Conservation (phyloP, 768 basidiomycete genomes). For the Boletus tomentosulus region DNA sequence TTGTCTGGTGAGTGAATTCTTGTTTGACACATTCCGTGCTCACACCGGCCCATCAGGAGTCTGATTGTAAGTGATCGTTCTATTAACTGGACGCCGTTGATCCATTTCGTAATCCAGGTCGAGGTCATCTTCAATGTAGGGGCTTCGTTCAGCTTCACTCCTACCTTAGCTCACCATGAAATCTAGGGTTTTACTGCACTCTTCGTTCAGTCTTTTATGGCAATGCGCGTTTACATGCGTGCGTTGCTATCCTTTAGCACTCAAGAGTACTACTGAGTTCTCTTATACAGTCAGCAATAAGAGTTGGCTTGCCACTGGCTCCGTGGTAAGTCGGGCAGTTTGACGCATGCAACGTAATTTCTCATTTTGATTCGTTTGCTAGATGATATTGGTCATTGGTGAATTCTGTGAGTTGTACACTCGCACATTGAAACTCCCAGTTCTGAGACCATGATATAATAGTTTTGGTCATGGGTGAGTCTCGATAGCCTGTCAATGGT, state of each 20-base stretch:
- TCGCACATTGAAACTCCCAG: too few species aligned
- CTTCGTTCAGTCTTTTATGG: conserved; percentile 55
- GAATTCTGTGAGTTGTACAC: conserved; percentile 37
- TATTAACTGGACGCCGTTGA: not conserved
- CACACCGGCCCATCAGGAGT: conserved; percentile 17
- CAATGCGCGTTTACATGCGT: conserved; percentile 50
- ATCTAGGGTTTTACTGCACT: conserved; percentile 43
- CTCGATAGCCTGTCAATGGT: not conserved
- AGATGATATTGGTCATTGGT: conserved; percentile 34
- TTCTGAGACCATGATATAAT: conserved; percentile 6
- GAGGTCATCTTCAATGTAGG: conserved; percentile 52
- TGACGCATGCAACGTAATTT: not conserved
- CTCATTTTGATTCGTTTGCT: not conserved
- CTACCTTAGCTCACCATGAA: not conserved
- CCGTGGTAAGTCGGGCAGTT: conserved; percentile 26
- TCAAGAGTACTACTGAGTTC: not conserved
- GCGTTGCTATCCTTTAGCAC: conserved; percentile 12
- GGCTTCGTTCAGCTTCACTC: too few species aligned
- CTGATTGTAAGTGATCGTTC: conserved; percentile 18
- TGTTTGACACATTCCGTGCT: not conserved
- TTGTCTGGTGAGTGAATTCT: conserved; percentile 41
- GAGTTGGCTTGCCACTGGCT: conserved; percentile 37
- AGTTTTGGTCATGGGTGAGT: conserved; percentile 36
- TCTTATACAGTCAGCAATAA: conserved; percentile 48
- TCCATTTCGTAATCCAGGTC: conserved; percentile 27